phyloP scores from a whole-genome alignment of 2,329 filamentous ascomycete species.

The Colletotrichum sp. region DNA sequence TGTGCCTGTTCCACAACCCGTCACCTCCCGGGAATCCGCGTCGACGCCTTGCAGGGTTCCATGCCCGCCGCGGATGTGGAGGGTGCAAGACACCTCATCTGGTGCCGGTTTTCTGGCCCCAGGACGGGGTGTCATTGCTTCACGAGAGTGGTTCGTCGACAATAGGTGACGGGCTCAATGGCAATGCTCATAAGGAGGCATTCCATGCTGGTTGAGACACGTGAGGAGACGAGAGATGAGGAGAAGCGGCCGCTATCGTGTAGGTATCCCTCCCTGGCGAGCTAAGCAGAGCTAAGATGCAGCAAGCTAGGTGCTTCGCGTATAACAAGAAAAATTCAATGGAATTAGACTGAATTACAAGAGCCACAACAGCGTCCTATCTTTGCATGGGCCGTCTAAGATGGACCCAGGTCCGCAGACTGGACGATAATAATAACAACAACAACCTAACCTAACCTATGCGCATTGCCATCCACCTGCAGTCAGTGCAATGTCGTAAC shows the following conservation, averaged over 20 bases:
- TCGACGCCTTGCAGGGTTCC: not conserved
- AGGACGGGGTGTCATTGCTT: not conserved
- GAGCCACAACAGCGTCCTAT: not conserved
- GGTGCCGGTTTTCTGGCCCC: not conserved
- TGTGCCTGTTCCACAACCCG: not conserved
- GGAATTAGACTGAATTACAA: not conserved
- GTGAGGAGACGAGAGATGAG: not conserved
- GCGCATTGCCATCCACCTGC: not conserved
- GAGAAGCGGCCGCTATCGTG: not conserved
- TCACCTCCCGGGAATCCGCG: not conserved
- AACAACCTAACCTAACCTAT: not conserved
- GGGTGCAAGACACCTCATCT: not conserved
- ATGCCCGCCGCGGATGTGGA: not conserved
- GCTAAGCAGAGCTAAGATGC: not conserved
- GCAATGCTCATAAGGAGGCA: not conserved
- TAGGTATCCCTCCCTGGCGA: not conserved
- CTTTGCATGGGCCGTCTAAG: not conserved
- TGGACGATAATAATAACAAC: not conserved
- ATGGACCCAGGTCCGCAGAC: not conserved
- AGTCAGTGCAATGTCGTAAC: not conserved
- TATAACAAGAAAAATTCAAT: not conserved
- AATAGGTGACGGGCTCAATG: not conserved
- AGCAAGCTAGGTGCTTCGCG: not conserved
- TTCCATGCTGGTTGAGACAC: not conserved
- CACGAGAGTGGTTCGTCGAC: not conserved